These are phyloP conservation scores for Tolypocladium album DNA, from an alignment of 2,329 filamentous ascomycete species.

Conservation along the genomic window DNA sequence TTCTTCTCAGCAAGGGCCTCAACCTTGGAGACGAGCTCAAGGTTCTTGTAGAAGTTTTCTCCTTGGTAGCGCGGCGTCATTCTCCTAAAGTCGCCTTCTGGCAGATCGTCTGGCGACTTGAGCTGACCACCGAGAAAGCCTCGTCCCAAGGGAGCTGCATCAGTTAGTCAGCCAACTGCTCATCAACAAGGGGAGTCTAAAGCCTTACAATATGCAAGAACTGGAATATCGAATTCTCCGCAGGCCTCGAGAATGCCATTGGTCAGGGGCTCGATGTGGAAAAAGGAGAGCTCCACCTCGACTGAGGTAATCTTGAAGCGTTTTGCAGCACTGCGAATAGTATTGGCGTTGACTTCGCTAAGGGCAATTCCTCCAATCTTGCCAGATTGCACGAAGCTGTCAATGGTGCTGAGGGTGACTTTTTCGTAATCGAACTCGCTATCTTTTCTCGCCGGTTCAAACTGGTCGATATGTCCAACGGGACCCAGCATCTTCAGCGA, in stretches of 20 bases:
- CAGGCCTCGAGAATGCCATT: conserved; percentile 45
- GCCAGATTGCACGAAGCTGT: conserved; percentile 39
- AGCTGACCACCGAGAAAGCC: conserved; percentile 41
- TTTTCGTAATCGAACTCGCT: conserved; percentile 30
- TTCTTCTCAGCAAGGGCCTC: conserved; percentile 48
- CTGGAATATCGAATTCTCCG: conserved; percentile 53
- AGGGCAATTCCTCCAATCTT: conserved; percentile 40
- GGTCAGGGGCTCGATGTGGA: conserved; percentile 32
- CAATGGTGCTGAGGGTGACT: conserved; percentile 30
- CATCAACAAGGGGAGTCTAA: conserved; percentile 1
- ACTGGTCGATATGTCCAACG: conserved; percentile 50
- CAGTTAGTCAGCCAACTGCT: conserved; percentile 7
- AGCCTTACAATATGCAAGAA: conserved; percentile 54
- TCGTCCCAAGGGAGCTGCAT: conserved; percentile 32
- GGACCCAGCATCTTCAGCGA: conserved; percentile 39
- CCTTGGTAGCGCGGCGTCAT: conserved; percentile 47
- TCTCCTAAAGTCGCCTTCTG: conserved; percentile 35
- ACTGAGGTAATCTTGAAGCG: conserved; percentile 33
- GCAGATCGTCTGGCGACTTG: conserved; percentile 42
- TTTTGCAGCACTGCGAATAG: conserved; percentile 36
- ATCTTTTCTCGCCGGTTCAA: conserved; percentile 48
- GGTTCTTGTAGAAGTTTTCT: conserved; percentile 51
- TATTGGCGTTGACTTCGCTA: conserved; percentile 38
- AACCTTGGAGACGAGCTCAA: conserved; percentile 47
- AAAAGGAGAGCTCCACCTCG: conserved; percentile 45